Conservation (phyloP, 2,329 filamentous ascomycete species). For the Penicillium sp. region DNA sequence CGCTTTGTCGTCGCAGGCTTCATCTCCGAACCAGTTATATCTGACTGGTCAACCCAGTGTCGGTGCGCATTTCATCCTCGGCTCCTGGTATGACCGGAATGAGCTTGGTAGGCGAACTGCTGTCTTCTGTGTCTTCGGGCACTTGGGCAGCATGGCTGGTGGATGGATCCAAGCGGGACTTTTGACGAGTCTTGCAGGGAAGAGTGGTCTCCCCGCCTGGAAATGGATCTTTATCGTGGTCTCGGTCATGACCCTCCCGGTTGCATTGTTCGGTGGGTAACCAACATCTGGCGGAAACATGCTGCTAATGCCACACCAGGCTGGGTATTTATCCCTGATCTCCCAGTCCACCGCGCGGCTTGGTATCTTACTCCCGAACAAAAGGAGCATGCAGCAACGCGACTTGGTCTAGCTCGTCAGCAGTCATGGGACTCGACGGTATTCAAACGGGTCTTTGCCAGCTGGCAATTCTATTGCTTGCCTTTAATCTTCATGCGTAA, state of each 20-base stretch:
- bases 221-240: conserved; percentile 48
- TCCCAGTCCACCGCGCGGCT: conserved; percentile 43
- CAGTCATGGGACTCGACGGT: conserved; percentile 31
- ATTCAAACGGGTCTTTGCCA: conserved; percentile 37
- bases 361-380: conserved; percentile 39
- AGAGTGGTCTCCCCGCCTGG: conserved; percentile 42
- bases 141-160: conserved; percentile 46
- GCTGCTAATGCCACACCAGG: conserved; percentile 22
- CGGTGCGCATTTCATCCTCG: conserved; percentile 47
- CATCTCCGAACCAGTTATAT: too few species aligned
- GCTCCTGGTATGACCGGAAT: conserved; percentile 46
- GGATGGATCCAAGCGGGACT: conserved; percentile 48
- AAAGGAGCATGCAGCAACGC: conserved; percentile 37
- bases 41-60: too few species aligned
- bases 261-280: conserved; percentile 41
- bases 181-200: conserved; percentile 37
- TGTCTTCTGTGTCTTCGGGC: conserved; percentile 43
- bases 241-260: conserved; percentile 43
- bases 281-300: too few species aligned
- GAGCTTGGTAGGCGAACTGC: conserved; percentile 40
- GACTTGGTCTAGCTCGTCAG: conserved; percentile 35
- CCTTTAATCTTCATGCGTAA: conserved; percentile 48
- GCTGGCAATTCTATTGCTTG: conserved; percentile 49
- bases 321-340: conserved; percentile 47
- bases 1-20: too few species aligned